These are phyloP conservation scores for Aegle marmelos DNA, from an alignment of 345 rosid genomes.

Conservation along the genomic window DNA sequence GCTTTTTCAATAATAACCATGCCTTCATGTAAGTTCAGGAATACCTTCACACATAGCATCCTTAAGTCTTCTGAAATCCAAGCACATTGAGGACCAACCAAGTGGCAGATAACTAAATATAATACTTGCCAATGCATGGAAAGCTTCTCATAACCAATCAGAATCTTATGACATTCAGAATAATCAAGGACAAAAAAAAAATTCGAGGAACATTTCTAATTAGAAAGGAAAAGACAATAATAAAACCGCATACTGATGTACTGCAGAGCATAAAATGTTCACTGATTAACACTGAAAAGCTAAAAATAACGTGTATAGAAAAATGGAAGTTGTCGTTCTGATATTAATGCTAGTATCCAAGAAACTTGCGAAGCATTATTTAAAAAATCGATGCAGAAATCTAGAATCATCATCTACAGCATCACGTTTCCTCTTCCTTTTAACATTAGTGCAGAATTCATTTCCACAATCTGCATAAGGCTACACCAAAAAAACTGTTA, in stretches of 20 bases:
- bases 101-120: not conserved
- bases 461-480: not conserved
- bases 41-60: not conserved
- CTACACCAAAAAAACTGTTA: not conserved
- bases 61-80: not conserved
- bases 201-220: not conserved
- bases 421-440: not conserved
- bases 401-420: not conserved
- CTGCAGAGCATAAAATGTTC: no score
- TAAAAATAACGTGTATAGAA: not conserved
- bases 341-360: not conserved
- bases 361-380: not conserved
- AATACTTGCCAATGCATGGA: not conserved
- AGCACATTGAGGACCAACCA: not conserved
- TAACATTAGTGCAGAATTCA: not conserved
- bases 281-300: not conserved
- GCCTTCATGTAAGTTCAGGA: not conserved
- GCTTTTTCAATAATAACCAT: not conserved
- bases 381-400: not conserved
- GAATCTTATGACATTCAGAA: not conserved
- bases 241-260: no score
- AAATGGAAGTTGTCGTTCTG: not conserved
- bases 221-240: no score
- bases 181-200: not conserved
- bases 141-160: not conserved